phyloP scores from a whole-genome alignment of 139 green algal genomes.

The Chlamydomonas incerta region DNA sequence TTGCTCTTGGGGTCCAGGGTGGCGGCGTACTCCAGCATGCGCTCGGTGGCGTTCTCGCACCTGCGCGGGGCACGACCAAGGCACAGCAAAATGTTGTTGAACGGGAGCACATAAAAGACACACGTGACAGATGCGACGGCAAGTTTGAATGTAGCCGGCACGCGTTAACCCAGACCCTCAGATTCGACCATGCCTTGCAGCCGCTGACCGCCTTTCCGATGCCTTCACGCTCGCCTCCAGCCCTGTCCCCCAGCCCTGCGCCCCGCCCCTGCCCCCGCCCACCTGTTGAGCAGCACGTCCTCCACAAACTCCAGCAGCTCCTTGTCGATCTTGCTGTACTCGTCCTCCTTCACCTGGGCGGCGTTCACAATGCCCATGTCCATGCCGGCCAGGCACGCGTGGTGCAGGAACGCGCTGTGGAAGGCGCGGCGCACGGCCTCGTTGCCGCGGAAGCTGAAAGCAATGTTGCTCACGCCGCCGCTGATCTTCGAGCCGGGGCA shows the following conservation, averaged over 20 bases:
- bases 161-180: no score
- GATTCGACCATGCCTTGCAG: no score
- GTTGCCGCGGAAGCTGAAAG: constrained; percentile 99
- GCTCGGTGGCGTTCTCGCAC: constrained; percentile 97
- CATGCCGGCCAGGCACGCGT: constrained; percentile 96
- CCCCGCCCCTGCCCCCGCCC: neutral
- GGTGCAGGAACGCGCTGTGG: constrained; percentile 95
- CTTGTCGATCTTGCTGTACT: constrained; percentile 98
- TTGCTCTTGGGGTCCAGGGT: constrained; percentile 95
- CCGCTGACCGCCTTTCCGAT: no score
- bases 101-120: no score
- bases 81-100: neutral
- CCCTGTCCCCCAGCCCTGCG: no score
- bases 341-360: constrained; percentile 91
- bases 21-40: constrained; percentile 93
- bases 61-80: neutral
- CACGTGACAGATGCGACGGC: no score
- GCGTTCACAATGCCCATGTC: constrained; percentile 99
- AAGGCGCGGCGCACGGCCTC: constrained; percentile 94
- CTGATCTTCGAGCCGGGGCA: constrained; percentile 96
- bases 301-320: constrained; percentile 96
- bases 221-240: no score
- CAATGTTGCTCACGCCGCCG: constrained; percentile 98
- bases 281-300: constrained; percentile 96
- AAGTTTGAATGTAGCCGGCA: no score